Base-by-base conservation (phyloP, 768 basidiomycete species). In the Mycena maculata region DNA sequence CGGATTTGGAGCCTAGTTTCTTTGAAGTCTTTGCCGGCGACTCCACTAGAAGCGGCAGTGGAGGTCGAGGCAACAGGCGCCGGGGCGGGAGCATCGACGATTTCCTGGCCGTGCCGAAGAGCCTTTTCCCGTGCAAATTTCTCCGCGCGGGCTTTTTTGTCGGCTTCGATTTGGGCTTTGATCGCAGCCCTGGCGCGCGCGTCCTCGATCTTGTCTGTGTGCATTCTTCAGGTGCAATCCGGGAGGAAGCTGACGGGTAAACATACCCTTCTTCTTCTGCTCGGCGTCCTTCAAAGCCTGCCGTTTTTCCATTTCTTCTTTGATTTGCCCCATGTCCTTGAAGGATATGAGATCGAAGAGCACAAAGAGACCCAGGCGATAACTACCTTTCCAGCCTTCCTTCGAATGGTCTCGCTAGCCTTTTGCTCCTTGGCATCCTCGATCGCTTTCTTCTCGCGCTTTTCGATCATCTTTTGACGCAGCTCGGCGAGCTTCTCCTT, bases 81-180 rank as follows among this genome's bases (percentile, higher is more conserved):
- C 15, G 77, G 48, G 22, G 81, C 65, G 23, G 78, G 60, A 16
- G 79, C 76, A 27, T 83, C 80, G 25, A 83, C 72, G 22, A 82
- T 74, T n/a, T 81, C 75, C 59, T 82, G 81, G 1, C 96, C 96
- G 38, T 97, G 95, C 33, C 96, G 87, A 9, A 96, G 76, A 0
- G 96, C 96, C 76, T 98, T 98, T 79, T 98, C 97, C 50, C 90
- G 83, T 0, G 96, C 96, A 2, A 90, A 84, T 73, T 93, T 96
- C 75, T 92, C 95, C 0, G 94, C 94, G 22, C 97, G 89, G 11
- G 88, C 91, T 57, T 88, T 87, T 81, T 96, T 99, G 82, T 98
- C 96, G 0, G 91, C 93, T 78, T 96, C 96, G 70, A 98, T 98
- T 77, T 98, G 96, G 1, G 92, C 94, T 76, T 95, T 95, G 74